A percentile compares a stretch with the other conserved stretches of the same genome.
phyloP scores from a whole-genome alignment of 306 rosid genomes.

The Sesbania bispinosa region DNA sequence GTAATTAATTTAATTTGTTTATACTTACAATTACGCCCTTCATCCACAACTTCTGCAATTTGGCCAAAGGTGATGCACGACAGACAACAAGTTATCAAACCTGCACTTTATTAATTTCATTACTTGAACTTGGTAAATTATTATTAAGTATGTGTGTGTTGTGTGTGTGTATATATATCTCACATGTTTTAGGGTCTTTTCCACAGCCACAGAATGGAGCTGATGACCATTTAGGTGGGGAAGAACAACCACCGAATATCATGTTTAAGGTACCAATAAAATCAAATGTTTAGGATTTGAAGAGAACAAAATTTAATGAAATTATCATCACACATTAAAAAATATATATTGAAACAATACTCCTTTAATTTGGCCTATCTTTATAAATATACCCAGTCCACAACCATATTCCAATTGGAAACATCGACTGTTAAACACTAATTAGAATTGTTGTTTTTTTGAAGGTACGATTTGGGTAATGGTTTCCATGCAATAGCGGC shows the following conservation, averaged over 20 bases:
- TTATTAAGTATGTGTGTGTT: too few relatives aligned
- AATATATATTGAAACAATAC: too few relatives aligned
- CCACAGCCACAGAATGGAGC: conserved; percentile 30
- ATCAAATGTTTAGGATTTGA: not conserved
- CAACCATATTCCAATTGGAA: too few relatives aligned
- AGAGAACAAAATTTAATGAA: too few relatives aligned
- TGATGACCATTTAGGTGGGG: conserved; percentile 40
- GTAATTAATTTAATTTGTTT: too few relatives aligned
- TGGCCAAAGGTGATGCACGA: conserved; percentile 48
- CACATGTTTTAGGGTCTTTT: conserved; percentile 38
- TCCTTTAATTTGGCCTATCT: too few relatives aligned
- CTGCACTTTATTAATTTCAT: conserved; percentile 22
- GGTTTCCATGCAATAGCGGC: conserved; percentile 95
- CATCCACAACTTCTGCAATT: conserved; percentile 44
- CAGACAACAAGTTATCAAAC: conserved; percentile 39
- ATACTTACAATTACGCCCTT: conserved; percentile 40
- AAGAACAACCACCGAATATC: conserved; percentile 22
- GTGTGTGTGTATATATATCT: not conserved
- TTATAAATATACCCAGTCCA: too few relatives aligned
- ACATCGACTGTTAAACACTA: too few relatives aligned
- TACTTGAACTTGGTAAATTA: too few relatives aligned
- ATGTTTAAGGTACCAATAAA: not conserved
- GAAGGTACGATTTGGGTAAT: conserved; percentile 65
- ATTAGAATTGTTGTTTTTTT: too few relatives aligned
- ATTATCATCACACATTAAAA: too few relatives aligned